phyloP scores from a whole-genome alignment of 148 eudicot genomes.

The Diospyros kaki region DNA sequence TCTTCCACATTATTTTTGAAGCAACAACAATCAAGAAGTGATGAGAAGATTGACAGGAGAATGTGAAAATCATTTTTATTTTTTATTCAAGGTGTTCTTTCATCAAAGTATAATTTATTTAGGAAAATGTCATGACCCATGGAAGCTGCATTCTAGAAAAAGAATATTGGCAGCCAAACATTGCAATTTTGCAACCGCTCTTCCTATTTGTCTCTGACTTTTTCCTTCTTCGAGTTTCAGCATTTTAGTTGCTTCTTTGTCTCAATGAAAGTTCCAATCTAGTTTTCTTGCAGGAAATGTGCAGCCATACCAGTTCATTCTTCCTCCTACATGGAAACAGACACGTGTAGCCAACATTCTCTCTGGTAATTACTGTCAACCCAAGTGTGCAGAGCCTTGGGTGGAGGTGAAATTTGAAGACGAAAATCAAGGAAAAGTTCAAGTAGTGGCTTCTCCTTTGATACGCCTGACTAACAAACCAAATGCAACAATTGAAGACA shows the following conservation, averaged over 20 bases:
- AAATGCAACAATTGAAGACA: slow-evolving; percentile 81
- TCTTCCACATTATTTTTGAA: background rate
- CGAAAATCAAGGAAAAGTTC: slow-evolving; percentile 84
- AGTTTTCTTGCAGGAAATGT: slow-evolving; percentile 82
- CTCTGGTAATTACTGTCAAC: slow-evolving; percentile 92
- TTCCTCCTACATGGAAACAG: slow-evolving; percentile 96
- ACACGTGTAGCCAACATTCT: slow-evolving; percentile 82
- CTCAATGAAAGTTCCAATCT: slow-evolving; percentile 40
- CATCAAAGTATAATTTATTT: background rate
- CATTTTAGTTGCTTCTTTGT: slow-evolving; percentile 6
- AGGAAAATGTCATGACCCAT: background rate
- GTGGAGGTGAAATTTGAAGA: slow-evolving; percentile 91
- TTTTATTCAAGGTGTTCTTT: background rate
- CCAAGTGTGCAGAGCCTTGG: slow-evolving; percentile 99
- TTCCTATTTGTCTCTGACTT: background rate
- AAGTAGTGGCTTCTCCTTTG: slow-evolving; percentile 92
- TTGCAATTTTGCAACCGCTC: slow-evolving; percentile 1
- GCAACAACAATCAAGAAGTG: background rate
- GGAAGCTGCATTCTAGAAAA: background rate
- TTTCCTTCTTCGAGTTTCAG: background rate
- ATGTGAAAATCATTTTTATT: background rate
- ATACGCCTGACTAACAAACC: slow-evolving; percentile 90
- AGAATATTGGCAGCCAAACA: background rate
- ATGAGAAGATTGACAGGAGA: background rate
- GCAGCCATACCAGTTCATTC: slow-evolving; percentile 81